Conservation (phyloP, 73 alveolate genomes). For the Paramecium bursaria region DNA sequence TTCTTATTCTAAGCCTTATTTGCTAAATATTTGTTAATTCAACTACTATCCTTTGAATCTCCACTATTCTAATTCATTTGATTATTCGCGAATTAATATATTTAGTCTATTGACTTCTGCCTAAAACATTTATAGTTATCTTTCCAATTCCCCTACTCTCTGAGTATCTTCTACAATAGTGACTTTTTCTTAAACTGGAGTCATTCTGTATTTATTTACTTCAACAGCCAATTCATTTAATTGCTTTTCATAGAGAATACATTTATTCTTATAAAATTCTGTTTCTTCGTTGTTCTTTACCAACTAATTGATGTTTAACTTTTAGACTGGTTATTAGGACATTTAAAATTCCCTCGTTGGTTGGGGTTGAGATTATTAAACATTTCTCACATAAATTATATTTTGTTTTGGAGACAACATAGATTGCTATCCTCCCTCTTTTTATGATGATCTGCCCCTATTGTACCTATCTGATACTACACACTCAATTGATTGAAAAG, state of each 20-base stretch:
- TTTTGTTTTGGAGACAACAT: slow-evolving; percentile 53
- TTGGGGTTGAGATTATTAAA: background rate
- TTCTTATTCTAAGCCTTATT: background rate
- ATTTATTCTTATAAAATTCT: slow-evolving; percentile 38
- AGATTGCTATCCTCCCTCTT: background rate
- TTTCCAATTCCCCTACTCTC: slow-evolving; percentile 35
- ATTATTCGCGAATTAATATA: background rate
- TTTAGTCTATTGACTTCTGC: slow-evolving; percentile 15
- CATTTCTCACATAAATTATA: slow-evolving; percentile 12
- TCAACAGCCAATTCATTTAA: slow-evolving; percentile 37
- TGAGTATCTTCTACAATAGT: slow-evolving; percentile 47
- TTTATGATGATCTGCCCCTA: slow-evolving; percentile 47
- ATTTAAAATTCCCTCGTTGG: background rate
- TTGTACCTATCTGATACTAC: slow-evolving; percentile 19
- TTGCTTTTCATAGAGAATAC: slow-evolving; percentile 43
- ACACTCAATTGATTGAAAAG: slow-evolving; percentile 45
- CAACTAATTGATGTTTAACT: background rate
- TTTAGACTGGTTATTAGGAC: background rate
- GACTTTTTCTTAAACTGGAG: slow-evolving; percentile 32
- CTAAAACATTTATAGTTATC: background rate
- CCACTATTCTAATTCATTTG: slow-evolving; percentile 3
- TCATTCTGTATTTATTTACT: background rate
- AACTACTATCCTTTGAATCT: background rate
- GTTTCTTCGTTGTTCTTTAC: slow-evolving; percentile 44
- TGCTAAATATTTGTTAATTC: background rate